These are phyloP conservation scores for Scutellaria barbata DNA, from an alignment of 257 asterid genomes.

Conservation along the genomic window DNA sequence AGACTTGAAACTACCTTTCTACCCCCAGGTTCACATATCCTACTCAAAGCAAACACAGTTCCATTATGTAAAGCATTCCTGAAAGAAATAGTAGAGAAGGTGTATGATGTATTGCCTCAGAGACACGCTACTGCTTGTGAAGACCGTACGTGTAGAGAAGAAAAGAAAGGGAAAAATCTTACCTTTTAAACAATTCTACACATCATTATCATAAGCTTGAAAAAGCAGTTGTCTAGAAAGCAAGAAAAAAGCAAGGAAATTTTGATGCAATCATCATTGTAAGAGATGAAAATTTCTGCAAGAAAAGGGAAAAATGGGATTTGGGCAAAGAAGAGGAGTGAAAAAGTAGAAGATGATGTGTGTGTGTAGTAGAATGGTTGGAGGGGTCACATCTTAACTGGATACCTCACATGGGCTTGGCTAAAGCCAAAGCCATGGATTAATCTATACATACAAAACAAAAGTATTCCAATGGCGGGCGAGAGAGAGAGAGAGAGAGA, in stretches of 20 bases:
- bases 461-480: slow-evolving; percentile 12
- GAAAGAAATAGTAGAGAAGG: slow-evolving; percentile 23
- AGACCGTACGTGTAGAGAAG: slow-evolving; percentile 28
- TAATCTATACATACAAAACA: slow-evolving; percentile 27
- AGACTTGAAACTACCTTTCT: background rate
- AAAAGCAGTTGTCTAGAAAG: slow-evolving; percentile 30
- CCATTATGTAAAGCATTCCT: slow-evolving; percentile 4
- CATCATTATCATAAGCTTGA: slow-evolving; percentile 16
- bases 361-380: slow-evolving; percentile 36
- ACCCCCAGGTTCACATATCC: slow-evolving; percentile 36
- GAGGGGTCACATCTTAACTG: slow-evolving; percentile 52
- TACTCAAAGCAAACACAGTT: slow-evolving; percentile 28
- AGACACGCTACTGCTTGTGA: slow-evolving; percentile 51
- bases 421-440: slow-evolving; percentile 43
- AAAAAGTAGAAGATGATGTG: slow-evolving; percentile 26
- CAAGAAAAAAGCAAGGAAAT: slow-evolving; percentile 18
- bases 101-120: slow-evolving; percentile 43
- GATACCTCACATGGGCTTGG: slow-evolving; percentile 61
- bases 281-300: background rate
- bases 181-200: slow-evolving; percentile 42
- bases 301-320: background rate
- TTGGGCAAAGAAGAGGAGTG: slow-evolving; percentile 21
- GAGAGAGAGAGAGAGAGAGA: background rate
- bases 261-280: slow-evolving; percentile 3
- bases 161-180: slow-evolving; percentile 26